Base-by-base conservation (phyloP, 495 filamentous ascomycete genomes). In the Aspergillus saccharolyticus region DNA sequence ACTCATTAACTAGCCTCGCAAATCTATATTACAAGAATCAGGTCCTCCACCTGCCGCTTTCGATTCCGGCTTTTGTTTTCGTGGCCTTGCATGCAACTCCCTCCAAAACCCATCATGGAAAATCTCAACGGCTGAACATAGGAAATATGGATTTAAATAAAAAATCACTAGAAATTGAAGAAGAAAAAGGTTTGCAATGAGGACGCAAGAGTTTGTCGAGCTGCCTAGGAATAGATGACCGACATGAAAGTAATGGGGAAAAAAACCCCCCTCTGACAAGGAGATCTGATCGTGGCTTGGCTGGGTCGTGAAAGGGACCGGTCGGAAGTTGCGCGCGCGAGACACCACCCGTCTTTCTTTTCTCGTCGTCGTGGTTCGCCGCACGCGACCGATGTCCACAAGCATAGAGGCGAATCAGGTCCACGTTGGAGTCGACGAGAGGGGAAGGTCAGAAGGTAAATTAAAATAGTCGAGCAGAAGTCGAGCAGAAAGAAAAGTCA, bases 401-500 rank as follows among this genome's bases (percentile, higher is more conserved):
- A 18, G 21, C 46, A 25, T 10, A 49, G 46, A 4, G 12, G 16
- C 20, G 7, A n/a, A 12, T 21, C 21, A 8, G 46, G 9, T 24
- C 20, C 20, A 25, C 46, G 21, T 25, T 49, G 4, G 14, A 14
- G 25, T 25, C 15, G 46, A 25, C 20, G 8, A 8, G 15, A 28
- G 45, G 18, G 33, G 47, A 25, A 62, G 25, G 55, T 53, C 54
- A 55, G 50, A 57, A 39, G 33, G 54, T 33, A 51, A 56, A 61
- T 63, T 61, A 61, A 54, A n/a, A 54, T 54, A 55, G 52, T 59
- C 58, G 55, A 57, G 52, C 55, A 44, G 43, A 55, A 17, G 61
- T n/a, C n/a, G n/a, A n/a, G n/a, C n/a, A n/a, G 63, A 61, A 55
- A 18, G 28, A 56, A 59, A 64, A 60, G 66, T 74, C 73, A 67